phyloP scores from a whole-genome alignment of 805 yeast genomes.

The Hemisphaericaspora nanyangensis region DNA sequence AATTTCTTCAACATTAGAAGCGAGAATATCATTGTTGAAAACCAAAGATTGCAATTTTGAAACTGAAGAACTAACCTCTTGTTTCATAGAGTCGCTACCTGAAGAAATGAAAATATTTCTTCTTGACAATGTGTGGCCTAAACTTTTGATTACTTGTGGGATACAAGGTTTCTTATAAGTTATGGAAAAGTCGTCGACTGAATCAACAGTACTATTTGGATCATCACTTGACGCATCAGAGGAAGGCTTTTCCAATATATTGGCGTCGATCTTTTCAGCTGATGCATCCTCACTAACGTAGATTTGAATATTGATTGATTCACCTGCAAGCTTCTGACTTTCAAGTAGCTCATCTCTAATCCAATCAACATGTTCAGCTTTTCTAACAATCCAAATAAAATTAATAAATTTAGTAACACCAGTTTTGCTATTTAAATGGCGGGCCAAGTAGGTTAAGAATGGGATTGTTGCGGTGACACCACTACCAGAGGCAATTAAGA shows the following conservation, averaged over 20 bases:
- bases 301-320: constrained; percentile 22
- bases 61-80: constrained; percentile 34
- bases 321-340: constrained; percentile 23
- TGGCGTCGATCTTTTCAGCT: not conserved
- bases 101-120: constrained; percentile 43
- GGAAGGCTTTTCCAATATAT: not conserved
- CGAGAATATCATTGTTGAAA: constrained; percentile 24
- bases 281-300: constrained; percentile 14
- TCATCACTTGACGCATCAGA: constrained; percentile 2
- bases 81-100: constrained; percentile 42
- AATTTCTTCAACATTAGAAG: constrained; percentile 36
- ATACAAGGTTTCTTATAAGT: constrained; percentile 19
- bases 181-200: not conserved
- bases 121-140: constrained; percentile 13
- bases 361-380: constrained; percentile 36
- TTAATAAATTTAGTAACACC: constrained; percentile 23
- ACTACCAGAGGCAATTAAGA: constrained; percentile 45
- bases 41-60: constrained; percentile 37
- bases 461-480: constrained; percentile 52
- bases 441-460: constrained; percentile 28
- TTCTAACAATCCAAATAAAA: constrained; percentile 44
- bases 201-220: not conserved
- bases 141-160: constrained; percentile 12
- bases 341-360: constrained; percentile 30
- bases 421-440: constrained; percentile 11